Evolutionary conservation across 202 grass and related monocot genomes (phyloP).

Genomic region (Setaria viridis): DNA sequence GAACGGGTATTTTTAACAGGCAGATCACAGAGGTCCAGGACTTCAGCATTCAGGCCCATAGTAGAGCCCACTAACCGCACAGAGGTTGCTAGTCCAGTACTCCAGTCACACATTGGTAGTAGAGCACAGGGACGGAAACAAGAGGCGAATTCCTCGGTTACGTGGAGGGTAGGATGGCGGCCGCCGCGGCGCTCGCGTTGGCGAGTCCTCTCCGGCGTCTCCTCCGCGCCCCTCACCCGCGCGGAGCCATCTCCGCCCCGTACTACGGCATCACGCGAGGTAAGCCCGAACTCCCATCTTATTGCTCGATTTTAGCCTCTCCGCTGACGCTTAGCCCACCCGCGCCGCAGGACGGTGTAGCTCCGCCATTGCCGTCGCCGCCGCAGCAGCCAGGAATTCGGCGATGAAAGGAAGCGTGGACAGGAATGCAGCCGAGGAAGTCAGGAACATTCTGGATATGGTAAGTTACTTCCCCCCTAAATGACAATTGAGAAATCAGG

Average conservation of each 20-base stretch:
- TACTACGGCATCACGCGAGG: constrained; percentile 49
- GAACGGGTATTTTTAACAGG: not conserved
- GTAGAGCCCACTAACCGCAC: no score
- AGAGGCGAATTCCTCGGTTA: constrained; percentile 16
- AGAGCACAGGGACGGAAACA: not conserved
- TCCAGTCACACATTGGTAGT: no score
- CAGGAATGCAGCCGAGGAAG: constrained; percentile 67
- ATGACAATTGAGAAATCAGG: not conserved
- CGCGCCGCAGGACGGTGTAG: constrained; percentile 42
- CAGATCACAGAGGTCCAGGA: not conserved
- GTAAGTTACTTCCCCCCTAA: constrained; percentile 28
- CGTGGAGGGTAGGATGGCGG: constrained; percentile 36
- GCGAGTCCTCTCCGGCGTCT: constrained; percentile 60
- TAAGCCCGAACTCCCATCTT: constrained; percentile 27
- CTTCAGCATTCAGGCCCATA: not conserved
- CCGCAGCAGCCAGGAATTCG: constrained; percentile 47
- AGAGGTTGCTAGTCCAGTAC: no score
- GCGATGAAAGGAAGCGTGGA: constrained; percentile 49
- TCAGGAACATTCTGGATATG: constrained; percentile 84
- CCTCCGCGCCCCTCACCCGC: constrained; percentile 12
- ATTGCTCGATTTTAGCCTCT: constrained; percentile 27
- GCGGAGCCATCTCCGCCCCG: not conserved
- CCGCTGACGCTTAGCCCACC: constrained; percentile 7
- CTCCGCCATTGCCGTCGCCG: constrained; percentile 29
- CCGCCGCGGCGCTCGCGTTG: constrained; percentile 39